phyloP scores from a whole-genome alignment of 495 filamentous ascomycete genomes.

The Xylaria venustula region DNA sequence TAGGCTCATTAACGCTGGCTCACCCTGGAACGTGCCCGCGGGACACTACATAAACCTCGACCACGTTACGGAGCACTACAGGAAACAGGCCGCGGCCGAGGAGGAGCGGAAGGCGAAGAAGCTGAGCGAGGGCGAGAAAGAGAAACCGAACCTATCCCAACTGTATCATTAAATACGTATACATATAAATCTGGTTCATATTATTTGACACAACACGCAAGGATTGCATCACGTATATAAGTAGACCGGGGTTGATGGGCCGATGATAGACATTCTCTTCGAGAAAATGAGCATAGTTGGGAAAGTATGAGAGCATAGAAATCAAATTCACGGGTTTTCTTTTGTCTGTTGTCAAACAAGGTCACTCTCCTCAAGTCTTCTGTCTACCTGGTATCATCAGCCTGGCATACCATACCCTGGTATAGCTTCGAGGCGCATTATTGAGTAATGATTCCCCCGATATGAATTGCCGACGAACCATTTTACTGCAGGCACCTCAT shows the following conservation, averaged over 20 bases:
- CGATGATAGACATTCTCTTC: too few relatives aligned
- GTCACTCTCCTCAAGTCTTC: too few relatives aligned
- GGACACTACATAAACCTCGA: slow-evolving; percentile 42
- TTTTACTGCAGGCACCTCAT: too few relatives aligned
- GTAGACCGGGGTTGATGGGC: slow-evolving; percentile 2
- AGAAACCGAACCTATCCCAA: slow-evolving; percentile 21
- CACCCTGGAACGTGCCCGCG: slow-evolving; percentile 44
- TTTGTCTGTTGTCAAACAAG: too few relatives aligned
- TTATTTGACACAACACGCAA: background rate
- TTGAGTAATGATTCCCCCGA: too few relatives aligned
- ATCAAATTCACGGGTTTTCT: too few relatives aligned
- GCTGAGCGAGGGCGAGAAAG: slow-evolving; percentile 20
- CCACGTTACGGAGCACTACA: slow-evolving; percentile 49
- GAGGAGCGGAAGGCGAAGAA: slow-evolving; percentile 47
- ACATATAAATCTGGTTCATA: background rate
- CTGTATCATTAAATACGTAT: slow-evolving; percentile 2
- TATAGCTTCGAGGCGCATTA: too few relatives aligned
- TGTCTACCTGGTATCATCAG: too few relatives aligned
- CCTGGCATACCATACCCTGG: too few relatives aligned
- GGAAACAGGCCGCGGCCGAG: slow-evolving; percentile 42
- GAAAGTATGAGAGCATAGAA: too few relatives aligned
- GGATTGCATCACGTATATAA: background rate
- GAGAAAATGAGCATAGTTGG: too few relatives aligned
- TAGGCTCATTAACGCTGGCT: slow-evolving; percentile 44
- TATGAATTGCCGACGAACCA: too few relatives aligned